These are phyloP conservation scores for Rhynchosporium secalis DNA, from an alignment of 2,329 filamentous ascomycete species.

Conservation along the genomic window DNA sequence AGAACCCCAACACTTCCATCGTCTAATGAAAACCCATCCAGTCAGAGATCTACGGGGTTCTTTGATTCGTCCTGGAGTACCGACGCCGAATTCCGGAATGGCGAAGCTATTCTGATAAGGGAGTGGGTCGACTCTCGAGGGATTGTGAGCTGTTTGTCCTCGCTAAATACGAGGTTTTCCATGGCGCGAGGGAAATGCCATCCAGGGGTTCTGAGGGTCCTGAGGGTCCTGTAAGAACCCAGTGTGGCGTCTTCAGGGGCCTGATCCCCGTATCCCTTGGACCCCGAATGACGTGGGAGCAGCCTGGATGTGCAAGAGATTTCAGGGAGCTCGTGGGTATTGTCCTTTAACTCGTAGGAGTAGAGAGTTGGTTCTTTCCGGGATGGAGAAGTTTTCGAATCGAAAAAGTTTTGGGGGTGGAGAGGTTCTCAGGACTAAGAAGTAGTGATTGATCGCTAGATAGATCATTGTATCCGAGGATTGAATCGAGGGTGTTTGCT, in stretches of 20 bases:
- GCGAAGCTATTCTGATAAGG: neutral
- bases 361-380: too few species aligned
- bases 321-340: neutral
- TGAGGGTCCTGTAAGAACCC: neutral
- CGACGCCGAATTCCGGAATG: neutral
- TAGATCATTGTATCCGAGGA: neutral
- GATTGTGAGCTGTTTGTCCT: slow-evolving; percentile 1
- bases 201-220: neutral
- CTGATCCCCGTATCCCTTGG: neutral
- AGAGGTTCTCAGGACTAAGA: too few species aligned
- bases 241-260: slow-evolving; percentile 6
- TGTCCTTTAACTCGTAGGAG: too few species aligned
- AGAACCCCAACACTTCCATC: neutral
- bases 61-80: neutral
- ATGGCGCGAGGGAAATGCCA: neutral
- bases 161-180: neutral
- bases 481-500: neutral
- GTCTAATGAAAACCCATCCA: neutral
- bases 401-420: too few species aligned
- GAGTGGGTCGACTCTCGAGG: neutral
- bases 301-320: neutral
- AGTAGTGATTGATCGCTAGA: too few species aligned
- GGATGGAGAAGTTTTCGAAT: too few species aligned
- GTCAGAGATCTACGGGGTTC: neutral
- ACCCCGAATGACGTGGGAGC: slow-evolving; percentile 6